Evolutionary conservation across 1,284 basidiomycete genomes (phyloP), one percentile per base, ranked within the genome.

Genomic region (Melanopsichium pennsylvanicum): DNA sequence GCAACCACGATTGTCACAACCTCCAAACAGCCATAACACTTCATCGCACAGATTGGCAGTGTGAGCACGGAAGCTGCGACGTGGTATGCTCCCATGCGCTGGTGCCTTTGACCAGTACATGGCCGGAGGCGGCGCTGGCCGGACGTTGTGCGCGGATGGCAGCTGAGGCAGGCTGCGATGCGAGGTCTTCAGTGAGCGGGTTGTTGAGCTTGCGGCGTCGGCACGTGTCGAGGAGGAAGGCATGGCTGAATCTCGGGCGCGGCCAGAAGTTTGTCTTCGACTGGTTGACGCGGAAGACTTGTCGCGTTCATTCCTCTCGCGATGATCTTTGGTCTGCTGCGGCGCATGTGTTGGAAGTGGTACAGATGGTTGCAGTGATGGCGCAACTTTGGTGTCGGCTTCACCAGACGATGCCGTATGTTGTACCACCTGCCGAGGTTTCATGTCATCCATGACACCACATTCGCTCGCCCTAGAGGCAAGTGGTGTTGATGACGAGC

Each of bases 51-150:
- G 84, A 1, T 89, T 93, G 39, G 89, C 88, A 8, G 87, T 91
- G 79, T 94, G 92, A 2, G 92, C 91, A 4, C 92, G 87, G 82
- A 93, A 87, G 10, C 87, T 86, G 64, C 88, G 87, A 68, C 84
- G 85, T 2, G 92, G 92, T 38, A 92, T 81, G 1, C 83, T 71
- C 1, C 92, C 92, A 77, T 90, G 90, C 7, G 90, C 88, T 0
- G 92, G 90, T 2, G 91, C 88, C 48, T 86, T 85, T 67, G 89
- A 91, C 89, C 91, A 94, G 81, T 94, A 90, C 89, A 93, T 92
- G 7, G 81, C 77, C n/a, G 80, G 66, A 25, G 62, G 62, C 19
- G 70, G 64, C 9, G 76, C 74, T 10, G 66, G 66, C 15, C 42
- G 49, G 25, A 74, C 56, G 37, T 49, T 62, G 23, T 44, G 49